Evolutionary conservation across 805 yeast species (phyloP).

Genomic region (Wickerhamomyces sydowiorum): DNA sequence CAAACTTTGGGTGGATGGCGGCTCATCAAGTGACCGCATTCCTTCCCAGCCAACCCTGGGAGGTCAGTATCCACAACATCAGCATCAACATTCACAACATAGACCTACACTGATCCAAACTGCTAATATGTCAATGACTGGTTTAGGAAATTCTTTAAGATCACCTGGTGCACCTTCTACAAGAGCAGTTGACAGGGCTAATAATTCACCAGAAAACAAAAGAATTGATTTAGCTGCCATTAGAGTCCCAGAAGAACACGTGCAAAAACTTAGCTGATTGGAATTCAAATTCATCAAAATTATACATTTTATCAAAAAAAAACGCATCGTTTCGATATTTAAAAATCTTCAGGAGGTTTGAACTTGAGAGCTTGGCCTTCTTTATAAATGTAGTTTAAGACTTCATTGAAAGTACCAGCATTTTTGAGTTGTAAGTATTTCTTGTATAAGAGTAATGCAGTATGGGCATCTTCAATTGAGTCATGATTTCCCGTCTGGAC

Average conservation of each 20-base stretch:
- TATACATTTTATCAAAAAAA: too few relatives aligned
- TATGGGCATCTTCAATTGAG: slow-evolving; percentile 91
- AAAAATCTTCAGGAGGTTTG: slow-evolving; percentile 17
- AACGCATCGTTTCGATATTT: too few relatives aligned
- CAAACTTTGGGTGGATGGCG: slow-evolving; percentile 21
- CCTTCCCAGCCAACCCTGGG: slow-evolving; percentile 3
- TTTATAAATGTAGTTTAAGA: slow-evolving; percentile 60
- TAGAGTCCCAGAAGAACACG: slow-evolving; percentile 16
- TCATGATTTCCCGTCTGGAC: slow-evolving; percentile 95
- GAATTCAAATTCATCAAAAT: too few relatives aligned
- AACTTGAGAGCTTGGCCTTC: slow-evolving; percentile 44
- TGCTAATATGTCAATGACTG: slow-evolving; percentile 3
- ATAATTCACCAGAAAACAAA: slow-evolving; percentile 16
- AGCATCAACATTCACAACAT: slow-evolving; percentile 6
- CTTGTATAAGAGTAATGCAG: slow-evolving; percentile 75
- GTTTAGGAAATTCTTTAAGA: slow-evolving; percentile 3
- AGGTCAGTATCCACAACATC: slow-evolving; percentile 8
- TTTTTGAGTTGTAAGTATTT: slow-evolving; percentile 59
- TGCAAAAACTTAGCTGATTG: slow-evolving; percentile 13
- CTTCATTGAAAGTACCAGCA: slow-evolving; percentile 52
- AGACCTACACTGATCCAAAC: slow-evolving; percentile 1
- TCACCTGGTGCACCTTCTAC: slow-evolving; percentile 29
- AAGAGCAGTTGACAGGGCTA: slow-evolving; percentile 33
- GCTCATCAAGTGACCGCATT: slow-evolving; percentile 3
- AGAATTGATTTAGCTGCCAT: slow-evolving; percentile 21